Evolutionary conservation across 179 eudicot species (phyloP).

Genomic region (Silene coronaria): DNA sequence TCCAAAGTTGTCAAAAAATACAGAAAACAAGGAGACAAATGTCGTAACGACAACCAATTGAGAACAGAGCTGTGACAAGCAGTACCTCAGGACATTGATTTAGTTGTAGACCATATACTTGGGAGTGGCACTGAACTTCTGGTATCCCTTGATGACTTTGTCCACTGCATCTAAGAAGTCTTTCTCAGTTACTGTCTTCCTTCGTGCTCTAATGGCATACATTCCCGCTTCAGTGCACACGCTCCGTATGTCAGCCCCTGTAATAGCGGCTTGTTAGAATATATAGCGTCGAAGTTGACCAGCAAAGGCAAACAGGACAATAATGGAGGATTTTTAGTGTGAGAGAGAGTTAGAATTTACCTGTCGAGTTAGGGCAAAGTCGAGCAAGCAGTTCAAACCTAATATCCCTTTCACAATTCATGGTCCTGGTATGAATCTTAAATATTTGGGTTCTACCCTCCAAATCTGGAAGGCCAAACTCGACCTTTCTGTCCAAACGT

Average conservation of each 20-base stretch:
- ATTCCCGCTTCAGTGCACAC: conserved; percentile 98
- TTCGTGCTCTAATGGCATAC: conserved; percentile 88
- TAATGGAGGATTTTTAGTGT: neutral
- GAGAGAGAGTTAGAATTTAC: conserved; percentile 26
- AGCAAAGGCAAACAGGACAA: neutral
- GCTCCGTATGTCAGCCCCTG: conserved; percentile 96
- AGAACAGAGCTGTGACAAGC: too few relatives aligned
- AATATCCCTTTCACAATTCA: conserved; percentile 96
- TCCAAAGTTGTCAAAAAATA: too few relatives aligned
- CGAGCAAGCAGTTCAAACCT: conserved; percentile 93
- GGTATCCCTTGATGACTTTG: conserved; percentile 92
- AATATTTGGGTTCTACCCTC: conserved; percentile 94
- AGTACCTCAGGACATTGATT: too few relatives aligned
- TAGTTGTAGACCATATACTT: conserved; percentile 94
- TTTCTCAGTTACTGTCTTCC: conserved; percentile 87
- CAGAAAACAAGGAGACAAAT: too few relatives aligned
- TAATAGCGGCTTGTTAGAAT: neutral
- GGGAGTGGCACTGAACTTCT: conserved; percentile 95
- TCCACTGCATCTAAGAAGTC: conserved; percentile 94
- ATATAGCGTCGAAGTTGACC: neutral
- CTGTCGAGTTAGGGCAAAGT: conserved; percentile 95
- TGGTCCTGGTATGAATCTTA: conserved; percentile 90
- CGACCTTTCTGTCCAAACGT: conserved; percentile 86
- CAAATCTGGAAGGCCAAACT: conserved; percentile 93
- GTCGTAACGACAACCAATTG: too few relatives aligned